Percentiles rank a stretch among this genome's conserved stretches.
phyloP scores from a whole-genome alignment of 2,329 filamentous ascomycete species.

The Pseudogymnoascus sp. region DNA sequence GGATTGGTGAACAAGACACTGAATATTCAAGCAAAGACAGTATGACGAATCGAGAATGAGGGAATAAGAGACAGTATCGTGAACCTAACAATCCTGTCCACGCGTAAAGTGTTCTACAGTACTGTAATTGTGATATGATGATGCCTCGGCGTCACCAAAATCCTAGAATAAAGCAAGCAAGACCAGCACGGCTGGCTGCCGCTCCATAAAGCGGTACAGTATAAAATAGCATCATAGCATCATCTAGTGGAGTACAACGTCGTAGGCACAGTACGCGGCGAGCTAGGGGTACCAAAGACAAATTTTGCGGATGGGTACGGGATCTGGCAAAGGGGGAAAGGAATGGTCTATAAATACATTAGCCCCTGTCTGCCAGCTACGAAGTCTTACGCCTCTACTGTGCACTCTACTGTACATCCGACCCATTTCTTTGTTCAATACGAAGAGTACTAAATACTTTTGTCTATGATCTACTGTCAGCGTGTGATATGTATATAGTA shows the following conservation, averaged over 20 bases:
- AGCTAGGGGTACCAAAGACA: not conserved
- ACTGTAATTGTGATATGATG: not conserved
- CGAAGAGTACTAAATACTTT: slow-evolving; percentile 2
- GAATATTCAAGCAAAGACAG: not conserved
- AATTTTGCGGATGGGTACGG: not conserved
- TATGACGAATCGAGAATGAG: not conserved
- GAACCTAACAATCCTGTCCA: not conserved
- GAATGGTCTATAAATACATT: not conserved
- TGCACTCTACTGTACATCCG: not conserved
- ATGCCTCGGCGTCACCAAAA: not conserved
- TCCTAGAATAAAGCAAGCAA: not conserved
- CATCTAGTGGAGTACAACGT: not conserved
- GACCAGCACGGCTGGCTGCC: not conserved
- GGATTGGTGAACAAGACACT: not conserved
- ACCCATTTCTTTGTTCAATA: slow-evolving; percentile 4
- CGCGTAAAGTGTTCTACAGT: not conserved
- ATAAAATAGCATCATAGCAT: not conserved
- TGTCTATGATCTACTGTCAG: not conserved
- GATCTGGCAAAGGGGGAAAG: not conserved
- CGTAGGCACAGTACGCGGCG: not conserved
- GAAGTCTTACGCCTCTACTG: not conserved
- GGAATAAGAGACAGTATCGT: not conserved
- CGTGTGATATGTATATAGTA: not conserved
- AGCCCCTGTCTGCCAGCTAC: not conserved
- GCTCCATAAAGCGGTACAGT: not conserved